These are phyloP conservation scores for Zea luxurians DNA, from an alignment of 176 grass and related monocot genomes.

Conservation along the genomic window DNA sequence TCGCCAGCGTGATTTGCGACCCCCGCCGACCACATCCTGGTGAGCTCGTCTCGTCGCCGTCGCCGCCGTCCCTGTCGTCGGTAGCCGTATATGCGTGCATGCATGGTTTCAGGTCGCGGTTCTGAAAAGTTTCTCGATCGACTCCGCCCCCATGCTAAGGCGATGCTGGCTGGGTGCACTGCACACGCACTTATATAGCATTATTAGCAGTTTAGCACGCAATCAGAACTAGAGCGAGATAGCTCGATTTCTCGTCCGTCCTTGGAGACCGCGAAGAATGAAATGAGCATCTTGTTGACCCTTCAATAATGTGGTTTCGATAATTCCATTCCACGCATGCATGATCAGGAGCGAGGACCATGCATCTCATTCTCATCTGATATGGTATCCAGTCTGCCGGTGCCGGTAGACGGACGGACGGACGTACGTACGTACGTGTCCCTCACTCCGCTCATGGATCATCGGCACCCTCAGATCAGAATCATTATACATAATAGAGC, in stretches of 20 bases:
- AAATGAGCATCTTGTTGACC: not conserved
- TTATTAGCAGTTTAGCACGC: too few relatives aligned
- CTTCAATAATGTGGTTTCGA: constrained; percentile 19
- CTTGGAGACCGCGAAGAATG: not conserved
- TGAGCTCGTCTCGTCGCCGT: not conserved
- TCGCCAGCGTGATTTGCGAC: not conserved
- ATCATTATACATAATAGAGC: not conserved
- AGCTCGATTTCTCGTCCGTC: not conserved
- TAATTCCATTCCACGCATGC: not conserved
- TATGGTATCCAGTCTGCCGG: not conserved
- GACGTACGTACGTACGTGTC: not conserved
- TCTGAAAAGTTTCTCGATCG: not conserved
- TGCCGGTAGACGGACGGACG: not conserved
- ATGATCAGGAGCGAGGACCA: not conserved
- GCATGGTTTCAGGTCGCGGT: not conserved
- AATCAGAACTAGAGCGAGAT: too few relatives aligned
- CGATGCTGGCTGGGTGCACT: not conserved
- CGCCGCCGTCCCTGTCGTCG: not conserved
- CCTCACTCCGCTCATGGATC: not conserved
- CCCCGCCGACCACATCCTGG: not conserved
- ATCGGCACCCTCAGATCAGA: not conserved
- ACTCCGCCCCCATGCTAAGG: not conserved
- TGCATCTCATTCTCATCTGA: not conserved
- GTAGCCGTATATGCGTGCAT: too few relatives aligned
- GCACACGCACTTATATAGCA: not conserved